phyloP scores from a whole-genome alignment of 2,329 filamentous ascomycete genomes.

The Cercospora citrullina region DNA sequence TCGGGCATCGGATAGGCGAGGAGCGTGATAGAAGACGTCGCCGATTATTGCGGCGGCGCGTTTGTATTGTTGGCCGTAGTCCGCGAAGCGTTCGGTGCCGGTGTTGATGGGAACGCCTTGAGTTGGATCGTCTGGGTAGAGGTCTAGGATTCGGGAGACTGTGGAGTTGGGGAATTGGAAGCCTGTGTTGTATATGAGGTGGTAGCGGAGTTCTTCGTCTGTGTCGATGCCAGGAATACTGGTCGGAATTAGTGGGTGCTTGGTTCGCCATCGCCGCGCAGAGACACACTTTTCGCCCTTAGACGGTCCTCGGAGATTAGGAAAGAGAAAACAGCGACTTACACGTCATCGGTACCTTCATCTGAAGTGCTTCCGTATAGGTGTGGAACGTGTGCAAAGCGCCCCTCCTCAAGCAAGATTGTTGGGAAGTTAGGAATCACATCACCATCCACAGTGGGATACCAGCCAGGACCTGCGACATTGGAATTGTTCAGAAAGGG shows the following conservation, averaged over 20 bases:
- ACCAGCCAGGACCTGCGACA: constrained; percentile 37
- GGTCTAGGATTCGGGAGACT: constrained; percentile 23
- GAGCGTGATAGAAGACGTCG: constrained; percentile 58
- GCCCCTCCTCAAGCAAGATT: constrained; percentile 56
- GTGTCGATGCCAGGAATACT: constrained; percentile 53
- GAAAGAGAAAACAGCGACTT: neutral
- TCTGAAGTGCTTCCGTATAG: constrained; percentile 65
- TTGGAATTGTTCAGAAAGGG: constrained; percentile 28
- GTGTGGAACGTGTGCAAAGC: constrained; percentile 62
- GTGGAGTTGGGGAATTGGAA: constrained; percentile 26
- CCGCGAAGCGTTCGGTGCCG: constrained; percentile 40
- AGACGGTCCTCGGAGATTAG: neutral
- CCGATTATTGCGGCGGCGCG: constrained; percentile 57
- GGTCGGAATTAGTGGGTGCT: neutral
- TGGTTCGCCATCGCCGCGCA: neutral
- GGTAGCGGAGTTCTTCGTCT: constrained; percentile 25
- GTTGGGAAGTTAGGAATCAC: constrained; percentile 56
- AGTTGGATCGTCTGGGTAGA: constrained; percentile 54
- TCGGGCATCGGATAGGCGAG: constrained; percentile 55
- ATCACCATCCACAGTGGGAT: constrained; percentile 56
- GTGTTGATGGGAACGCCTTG: constrained; percentile 52
- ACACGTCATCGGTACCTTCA: constrained; percentile 61
- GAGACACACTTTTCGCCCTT: neutral
- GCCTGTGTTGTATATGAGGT: constrained; percentile 23
- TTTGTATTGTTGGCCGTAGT: constrained; percentile 50